phyloP scores from a whole-genome alignment of 345 rosid genomes.

The Brassica juncea region DNA sequence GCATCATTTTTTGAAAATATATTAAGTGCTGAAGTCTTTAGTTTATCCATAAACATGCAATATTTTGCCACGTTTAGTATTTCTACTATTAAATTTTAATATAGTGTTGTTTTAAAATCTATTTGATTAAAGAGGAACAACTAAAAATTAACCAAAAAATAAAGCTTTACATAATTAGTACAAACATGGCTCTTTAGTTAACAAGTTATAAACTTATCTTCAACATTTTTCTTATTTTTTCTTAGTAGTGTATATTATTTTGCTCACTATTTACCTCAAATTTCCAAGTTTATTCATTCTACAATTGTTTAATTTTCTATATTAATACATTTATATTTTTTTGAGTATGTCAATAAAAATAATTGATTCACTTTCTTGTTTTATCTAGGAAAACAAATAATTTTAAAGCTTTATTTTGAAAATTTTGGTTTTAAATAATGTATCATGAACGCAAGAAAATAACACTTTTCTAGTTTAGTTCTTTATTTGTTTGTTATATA shows the following conservation, averaged over 20 bases:
- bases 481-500: no score
- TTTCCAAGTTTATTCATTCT: not conserved
- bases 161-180: not conserved
- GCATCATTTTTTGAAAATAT: no score
- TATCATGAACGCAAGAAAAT: no score
- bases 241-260: not conserved
- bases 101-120: not conserved
- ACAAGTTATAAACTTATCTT: not conserved
- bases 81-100: no score
- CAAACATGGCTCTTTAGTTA: not conserved
- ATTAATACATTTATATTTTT: not conserved
- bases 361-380: not conserved
- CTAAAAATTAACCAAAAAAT: not conserved
- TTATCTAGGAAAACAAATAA: not conserved
- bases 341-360: not conserved
- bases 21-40: no score
- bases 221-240: no score
- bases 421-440: no score
- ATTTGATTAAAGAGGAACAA: not conserved
- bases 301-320: not conserved
- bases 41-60: no score
- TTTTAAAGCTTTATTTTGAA: no score
- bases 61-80: no score
- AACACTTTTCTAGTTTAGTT: no score
- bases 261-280: not conserved